Evolutionary conservation across 2,329 filamentous ascomycete genomes (phyloP).

Genomic region (Diaporthe sp.): DNA sequence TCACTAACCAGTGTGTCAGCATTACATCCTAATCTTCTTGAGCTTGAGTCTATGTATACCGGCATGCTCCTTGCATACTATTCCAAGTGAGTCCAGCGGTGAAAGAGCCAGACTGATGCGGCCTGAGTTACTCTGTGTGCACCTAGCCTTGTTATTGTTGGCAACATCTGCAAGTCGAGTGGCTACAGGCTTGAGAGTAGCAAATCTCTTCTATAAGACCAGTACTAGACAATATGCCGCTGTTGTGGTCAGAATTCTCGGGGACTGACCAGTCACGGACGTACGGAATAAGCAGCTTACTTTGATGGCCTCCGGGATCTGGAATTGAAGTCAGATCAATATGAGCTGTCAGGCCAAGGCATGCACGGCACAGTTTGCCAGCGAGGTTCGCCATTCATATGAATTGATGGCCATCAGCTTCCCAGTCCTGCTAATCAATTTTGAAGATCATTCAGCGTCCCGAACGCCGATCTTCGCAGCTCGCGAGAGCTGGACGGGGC

Average conservation of each 20-base stretch:
- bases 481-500: background rate
- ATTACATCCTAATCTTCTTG: background rate
- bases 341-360: background rate
- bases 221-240: background rate
- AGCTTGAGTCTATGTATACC: background rate
- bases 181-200: background rate
- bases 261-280: no score
- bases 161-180: background rate
- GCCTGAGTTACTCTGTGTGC: background rate
- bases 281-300: background rate
- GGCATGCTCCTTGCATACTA: background rate
- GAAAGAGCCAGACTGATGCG: background rate
- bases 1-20: background rate
- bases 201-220: background rate
- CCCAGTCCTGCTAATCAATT: background rate
- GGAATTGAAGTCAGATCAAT: no score
- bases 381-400: background rate
- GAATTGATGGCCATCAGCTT: background rate
- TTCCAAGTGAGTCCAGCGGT: background rate
- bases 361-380: background rate
- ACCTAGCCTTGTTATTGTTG: background rate
- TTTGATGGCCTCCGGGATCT: no score
- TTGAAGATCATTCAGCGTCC: background rate
- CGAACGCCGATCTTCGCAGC: slow-evolving; percentile 17
- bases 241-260: background rate